Conservation (phyloP, 306 rosid genomes). For the Castanea mollissima region DNA sequence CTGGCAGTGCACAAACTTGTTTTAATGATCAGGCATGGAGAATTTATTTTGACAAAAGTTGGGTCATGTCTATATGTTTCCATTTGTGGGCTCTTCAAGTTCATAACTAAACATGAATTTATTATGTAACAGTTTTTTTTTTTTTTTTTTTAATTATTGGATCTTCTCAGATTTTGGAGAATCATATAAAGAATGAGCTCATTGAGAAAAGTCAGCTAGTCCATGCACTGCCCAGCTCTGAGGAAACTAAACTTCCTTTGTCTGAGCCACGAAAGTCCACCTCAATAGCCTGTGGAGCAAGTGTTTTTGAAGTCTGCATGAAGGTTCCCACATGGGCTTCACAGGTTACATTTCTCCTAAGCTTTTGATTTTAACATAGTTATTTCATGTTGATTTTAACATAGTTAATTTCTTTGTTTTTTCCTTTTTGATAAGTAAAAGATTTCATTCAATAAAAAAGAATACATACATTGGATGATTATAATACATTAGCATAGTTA, state of each 20-base stretch:
- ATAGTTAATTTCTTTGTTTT: no score
- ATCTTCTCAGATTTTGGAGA: constrained; percentile 76
- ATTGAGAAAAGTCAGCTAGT: constrained; percentile 83
- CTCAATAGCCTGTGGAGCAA: constrained; percentile 90
- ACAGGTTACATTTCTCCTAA: constrained; percentile 50
- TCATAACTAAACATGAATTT: no score
- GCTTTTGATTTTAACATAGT: no score
- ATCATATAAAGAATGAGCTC: constrained; percentile 86
- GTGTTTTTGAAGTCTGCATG: constrained; percentile 80
- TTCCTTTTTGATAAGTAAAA: no score
- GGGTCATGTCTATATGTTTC: no score
- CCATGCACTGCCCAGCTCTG: constrained; percentile 45
- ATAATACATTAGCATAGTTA: no score
- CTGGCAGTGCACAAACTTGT: constrained; percentile 93
- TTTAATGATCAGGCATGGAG: constrained; percentile 86
- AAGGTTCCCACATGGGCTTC: constrained; percentile 97
- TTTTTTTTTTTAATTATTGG: not conserved
- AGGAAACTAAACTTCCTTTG: constrained; percentile 50
- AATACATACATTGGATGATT: no score
- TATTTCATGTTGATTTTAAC: no score
- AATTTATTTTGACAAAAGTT: constrained; percentile 8
- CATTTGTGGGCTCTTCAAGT: no score
- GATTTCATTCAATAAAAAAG: no score
- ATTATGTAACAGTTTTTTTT: no score
- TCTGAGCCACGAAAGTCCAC: constrained; percentile 92